Percentiles rank a stretch among this genome's conserved stretches.
These are phyloP conservation scores for Fusarium citri DNA, from an alignment of 2,329 filamentous ascomycete species.

Conservation along the genomic window DNA sequence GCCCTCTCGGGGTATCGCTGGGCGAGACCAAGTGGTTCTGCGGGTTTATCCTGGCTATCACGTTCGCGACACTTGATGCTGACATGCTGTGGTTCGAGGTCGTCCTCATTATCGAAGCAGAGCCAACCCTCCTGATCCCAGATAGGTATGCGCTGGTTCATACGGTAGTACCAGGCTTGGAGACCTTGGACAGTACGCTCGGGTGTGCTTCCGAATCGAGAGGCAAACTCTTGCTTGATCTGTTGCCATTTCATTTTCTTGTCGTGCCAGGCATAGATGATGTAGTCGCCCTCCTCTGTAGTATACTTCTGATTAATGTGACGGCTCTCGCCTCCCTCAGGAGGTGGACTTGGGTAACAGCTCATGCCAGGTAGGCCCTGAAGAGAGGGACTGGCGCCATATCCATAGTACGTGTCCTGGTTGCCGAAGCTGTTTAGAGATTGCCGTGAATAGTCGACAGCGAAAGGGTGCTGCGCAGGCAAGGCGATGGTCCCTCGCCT, in stretches of 20 bases:
- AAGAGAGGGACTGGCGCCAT: slow-evolving; percentile 42
- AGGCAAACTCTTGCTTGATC: slow-evolving; percentile 55
- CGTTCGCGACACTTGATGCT: slow-evolving; percentile 56
- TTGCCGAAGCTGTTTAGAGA: slow-evolving; percentile 31
- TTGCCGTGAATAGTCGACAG: slow-evolving; percentile 34
- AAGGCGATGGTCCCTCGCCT: slow-evolving; percentile 32
- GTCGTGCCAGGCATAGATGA: slow-evolving; percentile 59
- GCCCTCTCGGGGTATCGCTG: slow-evolving; percentile 62
- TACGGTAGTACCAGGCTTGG: slow-evolving; percentile 59
- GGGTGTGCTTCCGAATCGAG: slow-evolving; percentile 53
- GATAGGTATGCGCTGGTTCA: slow-evolving; percentile 56
- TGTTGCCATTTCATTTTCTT: slow-evolving; percentile 57
- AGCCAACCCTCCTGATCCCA: slow-evolving; percentile 56
- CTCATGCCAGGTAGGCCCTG: slow-evolving; percentile 41
- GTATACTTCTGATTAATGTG: slow-evolving; percentile 60
- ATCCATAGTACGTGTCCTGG: slow-evolving; percentile 41
- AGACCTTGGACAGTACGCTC: slow-evolving; percentile 56
- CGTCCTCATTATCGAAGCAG: slow-evolving; percentile 55
- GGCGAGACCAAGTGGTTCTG: slow-evolving; percentile 53
- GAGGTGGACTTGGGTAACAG: slow-evolving; percentile 52
- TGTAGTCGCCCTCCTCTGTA: slow-evolving; percentile 57
- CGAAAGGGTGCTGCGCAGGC: slow-evolving; percentile 34
- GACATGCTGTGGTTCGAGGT: slow-evolving; percentile 53
- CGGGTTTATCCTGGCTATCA: slow-evolving; percentile 52
- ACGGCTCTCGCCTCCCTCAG: slow-evolving; percentile 51